A percentile compares a stretch with the other conserved stretches of the same genome.
phyloP scores from a whole-genome alignment of 139 green algal species.

The Astrephomene gubernaculifera region DNA sequence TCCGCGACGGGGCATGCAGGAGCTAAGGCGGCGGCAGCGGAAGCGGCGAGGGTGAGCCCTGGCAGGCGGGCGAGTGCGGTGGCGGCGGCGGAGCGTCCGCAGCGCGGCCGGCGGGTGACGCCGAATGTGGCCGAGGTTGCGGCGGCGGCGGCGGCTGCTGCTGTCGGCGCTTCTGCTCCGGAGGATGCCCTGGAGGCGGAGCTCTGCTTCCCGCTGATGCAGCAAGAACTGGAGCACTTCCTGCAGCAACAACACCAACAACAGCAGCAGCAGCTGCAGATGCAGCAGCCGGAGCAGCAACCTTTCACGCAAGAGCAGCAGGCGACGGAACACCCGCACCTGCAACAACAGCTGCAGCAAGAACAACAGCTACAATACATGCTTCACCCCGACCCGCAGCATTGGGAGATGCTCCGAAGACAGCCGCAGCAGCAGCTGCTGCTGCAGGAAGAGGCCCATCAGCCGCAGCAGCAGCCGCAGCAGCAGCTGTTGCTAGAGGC shows the following conservation, averaged over 20 bases:
- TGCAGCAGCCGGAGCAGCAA: neutral
- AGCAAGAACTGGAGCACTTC: neutral
- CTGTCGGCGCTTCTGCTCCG: neutral
- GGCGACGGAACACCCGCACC: neutral
- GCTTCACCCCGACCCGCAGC: neutral
- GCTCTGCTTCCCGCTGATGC: too few species aligned
- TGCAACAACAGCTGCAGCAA: neutral
- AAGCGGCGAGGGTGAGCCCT: too few species aligned
- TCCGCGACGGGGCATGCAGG: too few species aligned
- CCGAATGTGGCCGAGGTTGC: neutral
- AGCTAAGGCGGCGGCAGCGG: too few species aligned
- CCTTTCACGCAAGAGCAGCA: neutral
- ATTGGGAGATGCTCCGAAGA: neutral
- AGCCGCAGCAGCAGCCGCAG: conserved; percentile 2
- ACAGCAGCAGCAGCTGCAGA: neutral
- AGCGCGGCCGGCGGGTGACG: neutral
- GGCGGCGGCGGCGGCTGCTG: neutral
- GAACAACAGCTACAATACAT: neutral
- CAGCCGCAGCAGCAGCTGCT: neutral
- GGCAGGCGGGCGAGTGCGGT: too few species aligned
- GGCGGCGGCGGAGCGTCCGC: too few species aligned
- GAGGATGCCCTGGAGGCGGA: neutral
- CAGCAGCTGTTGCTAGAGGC: too few species aligned
- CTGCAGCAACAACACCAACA: conserved; percentile 17
- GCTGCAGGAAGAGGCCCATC: too few species aligned